phyloP scores from a whole-genome alignment of 1,284 basidiomycete genomes.

The Mycena citricolor region DNA sequence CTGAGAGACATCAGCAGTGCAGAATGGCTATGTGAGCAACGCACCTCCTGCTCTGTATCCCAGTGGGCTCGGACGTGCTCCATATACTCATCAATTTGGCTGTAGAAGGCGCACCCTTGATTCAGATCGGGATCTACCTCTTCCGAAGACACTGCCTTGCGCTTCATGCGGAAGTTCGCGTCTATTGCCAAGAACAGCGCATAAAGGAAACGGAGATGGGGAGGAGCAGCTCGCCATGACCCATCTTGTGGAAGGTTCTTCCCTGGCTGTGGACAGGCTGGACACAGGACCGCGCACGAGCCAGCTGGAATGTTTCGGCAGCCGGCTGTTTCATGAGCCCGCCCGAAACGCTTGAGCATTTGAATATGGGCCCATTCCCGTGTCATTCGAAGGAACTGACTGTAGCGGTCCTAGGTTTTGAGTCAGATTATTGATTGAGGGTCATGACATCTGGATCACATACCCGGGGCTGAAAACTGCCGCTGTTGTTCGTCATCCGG shows the following conservation, averaged over 20 bases:
- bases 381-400: conserved; percentile 18
- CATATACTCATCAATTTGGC: conserved; percentile 25
- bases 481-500: conserved; percentile 21
- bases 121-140: conserved; percentile 25
- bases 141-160: conserved; percentile 26
- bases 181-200: conserved; percentile 28
- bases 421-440: not conserved
- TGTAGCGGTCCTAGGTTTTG: conserved; percentile 18
- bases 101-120: conserved; percentile 28
- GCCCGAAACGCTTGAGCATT: conserved; percentile 24
- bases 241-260: conserved; percentile 27
- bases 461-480: conserved; percentile 9
- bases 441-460: not conserved
- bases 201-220: conserved; percentile 26
- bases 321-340: conserved; percentile 17
- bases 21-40: not conserved
- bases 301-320: conserved; percentile 17
- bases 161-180: conserved; percentile 31
- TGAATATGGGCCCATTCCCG: conserved; percentile 22
- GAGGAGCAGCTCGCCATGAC: conserved; percentile 3
- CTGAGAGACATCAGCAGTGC: not conserved
- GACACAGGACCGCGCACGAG: conserved; percentile 26
- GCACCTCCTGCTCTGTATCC: conserved; percentile 7
- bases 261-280: conserved; percentile 27
- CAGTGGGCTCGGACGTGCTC: conserved; percentile 22